phyloP scores from a whole-genome alignment of 2,329 filamentous ascomycete genomes.

The Dothistroma septosporum region DNA sequence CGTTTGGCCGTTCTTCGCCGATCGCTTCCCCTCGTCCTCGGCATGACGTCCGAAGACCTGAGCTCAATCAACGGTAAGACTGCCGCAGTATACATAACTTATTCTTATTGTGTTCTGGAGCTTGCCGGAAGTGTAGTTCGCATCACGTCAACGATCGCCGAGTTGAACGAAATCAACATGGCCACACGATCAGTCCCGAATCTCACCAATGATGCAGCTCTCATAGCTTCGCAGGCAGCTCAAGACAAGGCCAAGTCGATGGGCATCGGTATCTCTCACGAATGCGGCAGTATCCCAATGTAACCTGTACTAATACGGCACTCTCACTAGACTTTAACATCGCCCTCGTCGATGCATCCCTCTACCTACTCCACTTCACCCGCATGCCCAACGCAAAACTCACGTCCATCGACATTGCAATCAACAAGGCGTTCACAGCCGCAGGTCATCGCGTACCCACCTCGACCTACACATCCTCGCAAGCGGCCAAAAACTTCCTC shows the following conservation, averaged over 20 bases:
- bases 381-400: slow-evolving; percentile 49
- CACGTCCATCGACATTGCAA: slow-evolving; percentile 58
- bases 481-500: slow-evolving; percentile 44
- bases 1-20: background rate
- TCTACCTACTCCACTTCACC: slow-evolving; percentile 46
- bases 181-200: slow-evolving; percentile 34
- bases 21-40: background rate
- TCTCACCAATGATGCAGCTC: slow-evolving; percentile 35
- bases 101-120: background rate
- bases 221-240: slow-evolving; percentile 33
- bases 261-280: slow-evolving; percentile 33
- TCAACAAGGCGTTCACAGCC: slow-evolving; percentile 59
- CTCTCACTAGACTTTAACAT: slow-evolving; percentile 45
- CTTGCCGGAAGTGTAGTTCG: background rate
- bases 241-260: slow-evolving; percentile 36
- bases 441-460: slow-evolving; percentile 53
- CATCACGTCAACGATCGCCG: background rate
- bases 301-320: background rate
- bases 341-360: slow-evolving; percentile 45
- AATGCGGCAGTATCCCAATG: background rate
- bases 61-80: background rate
- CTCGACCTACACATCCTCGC: slow-evolving; percentile 43
- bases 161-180: slow-evolving; percentile 15
- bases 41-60: background rate
- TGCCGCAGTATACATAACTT: background rate